A percentile compares a stretch with the other conserved stretches of the same genome.
Conservation (phyloP, 108 stramenopile species). For the Phaeodactylum tricornutum region DNA sequence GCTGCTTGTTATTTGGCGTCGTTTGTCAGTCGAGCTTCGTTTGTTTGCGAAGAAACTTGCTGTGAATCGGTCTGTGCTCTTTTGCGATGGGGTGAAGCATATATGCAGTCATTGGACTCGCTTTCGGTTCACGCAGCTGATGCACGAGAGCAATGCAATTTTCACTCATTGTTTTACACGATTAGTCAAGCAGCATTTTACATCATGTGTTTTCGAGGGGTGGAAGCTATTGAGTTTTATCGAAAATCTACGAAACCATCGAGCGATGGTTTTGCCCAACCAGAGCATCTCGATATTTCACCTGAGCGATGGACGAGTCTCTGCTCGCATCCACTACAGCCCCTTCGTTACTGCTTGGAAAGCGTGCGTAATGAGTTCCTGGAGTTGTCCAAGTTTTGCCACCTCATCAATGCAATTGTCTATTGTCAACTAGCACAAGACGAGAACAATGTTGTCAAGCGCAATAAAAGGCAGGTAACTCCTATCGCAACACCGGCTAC, state of each 20-base stretch:
- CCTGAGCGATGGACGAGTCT: conserved; percentile 15
- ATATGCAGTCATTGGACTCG: conserved; percentile 41
- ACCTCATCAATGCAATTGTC: conserved; percentile 53
- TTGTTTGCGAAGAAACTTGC: conserved; percentile 68
- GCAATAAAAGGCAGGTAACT: conserved; percentile 1
- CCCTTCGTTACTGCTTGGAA: conserved; percentile 86
- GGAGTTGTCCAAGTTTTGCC: conserved; percentile 28
- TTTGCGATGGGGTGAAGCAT: conserved; percentile 78
- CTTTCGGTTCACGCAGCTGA: conserved; percentile 17
- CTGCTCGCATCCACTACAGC: conserved; percentile 61
- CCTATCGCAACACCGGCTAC: conserved; percentile 5
- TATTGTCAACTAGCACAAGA: conserved; percentile 25
- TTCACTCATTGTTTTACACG: conserved; percentile 88
- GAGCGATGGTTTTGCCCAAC: conserved; percentile 1
- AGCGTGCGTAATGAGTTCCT: conserved; percentile 90
- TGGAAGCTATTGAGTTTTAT: conserved; percentile 56
- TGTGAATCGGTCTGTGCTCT: conserved; percentile 69
- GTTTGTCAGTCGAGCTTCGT: conserved; percentile 86
- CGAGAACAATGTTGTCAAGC: not conserved
- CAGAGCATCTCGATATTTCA: conserved; percentile 13
- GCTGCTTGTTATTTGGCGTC: conserved; percentile 90
- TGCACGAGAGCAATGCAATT: conserved; percentile 41
- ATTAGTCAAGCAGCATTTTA: conserved; percentile 95
- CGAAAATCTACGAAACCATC: conserved; percentile 19
- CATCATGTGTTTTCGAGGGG: conserved; percentile 94